phyloP scores from a whole-genome alignment of 768 basidiomycete species.

The Coprinellus micaceus region DNA sequence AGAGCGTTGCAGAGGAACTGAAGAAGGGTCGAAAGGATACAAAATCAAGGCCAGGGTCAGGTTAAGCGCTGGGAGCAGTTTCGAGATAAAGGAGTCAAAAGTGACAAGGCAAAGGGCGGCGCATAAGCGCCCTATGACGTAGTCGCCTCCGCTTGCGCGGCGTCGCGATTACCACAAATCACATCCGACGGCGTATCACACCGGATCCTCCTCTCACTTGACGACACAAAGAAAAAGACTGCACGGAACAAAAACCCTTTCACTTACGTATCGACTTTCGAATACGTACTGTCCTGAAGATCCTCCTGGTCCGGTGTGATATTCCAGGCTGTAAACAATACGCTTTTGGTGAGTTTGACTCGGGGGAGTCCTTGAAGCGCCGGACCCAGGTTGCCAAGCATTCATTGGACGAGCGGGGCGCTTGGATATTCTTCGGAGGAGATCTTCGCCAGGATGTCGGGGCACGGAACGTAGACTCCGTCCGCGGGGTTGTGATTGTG shows the following conservation, averaged over 20 bases:
- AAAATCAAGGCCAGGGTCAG: too few species aligned
- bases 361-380: background rate
- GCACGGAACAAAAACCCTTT: background rate
- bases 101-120: background rate
- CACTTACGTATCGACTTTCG: background rate
- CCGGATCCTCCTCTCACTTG: background rate
- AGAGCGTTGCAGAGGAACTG: background rate
- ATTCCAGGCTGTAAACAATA: background rate
- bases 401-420: too few species aligned
- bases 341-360: background rate
- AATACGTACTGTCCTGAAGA: background rate
- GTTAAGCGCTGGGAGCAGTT: too few species aligned
- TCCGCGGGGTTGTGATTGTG: too few species aligned
- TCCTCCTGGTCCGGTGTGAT: background rate
- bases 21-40: background rate
- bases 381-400: too few species aligned
- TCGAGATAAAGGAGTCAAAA: background rate
- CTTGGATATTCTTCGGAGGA: too few species aligned
- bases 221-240: background rate
- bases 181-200: background rate
- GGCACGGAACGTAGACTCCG: too few species aligned
- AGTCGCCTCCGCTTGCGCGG: background rate
- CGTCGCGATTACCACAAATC: background rate
- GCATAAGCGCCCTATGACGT: background rate
- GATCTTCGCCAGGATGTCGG: too few species aligned